Conservation (phyloP, 148 eudicot species). For the Talinum fruticosum region DNA sequence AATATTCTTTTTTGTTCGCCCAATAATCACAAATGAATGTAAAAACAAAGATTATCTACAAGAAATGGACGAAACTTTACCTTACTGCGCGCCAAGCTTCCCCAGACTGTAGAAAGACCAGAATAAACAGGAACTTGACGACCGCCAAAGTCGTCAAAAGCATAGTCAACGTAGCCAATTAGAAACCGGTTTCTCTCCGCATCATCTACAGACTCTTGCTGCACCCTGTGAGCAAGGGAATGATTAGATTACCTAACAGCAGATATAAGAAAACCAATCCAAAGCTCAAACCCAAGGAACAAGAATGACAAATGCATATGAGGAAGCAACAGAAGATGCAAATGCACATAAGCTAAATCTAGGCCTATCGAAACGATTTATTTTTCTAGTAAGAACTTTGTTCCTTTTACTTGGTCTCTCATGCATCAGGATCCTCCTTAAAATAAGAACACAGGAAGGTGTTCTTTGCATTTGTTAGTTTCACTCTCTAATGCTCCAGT, state of each 20-base stretch:
- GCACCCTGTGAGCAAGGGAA: constrained; percentile 55
- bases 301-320: no score
- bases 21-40: neutral
- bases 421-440: neutral
- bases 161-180: constrained; percentile 83
- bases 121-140: constrained; percentile 96
- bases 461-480: neutral
- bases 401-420: neutral
- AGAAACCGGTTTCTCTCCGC: constrained; percentile 82
- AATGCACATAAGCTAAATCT: neutral
- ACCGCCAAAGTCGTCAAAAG: constrained; percentile 98
- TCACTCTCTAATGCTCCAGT: neutral
- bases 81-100: constrained; percentile 99
- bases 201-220: constrained; percentile 98
- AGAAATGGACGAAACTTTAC: constrained; percentile 34
- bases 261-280: neutral
- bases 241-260: neutral
- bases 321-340: neutral
- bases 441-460: neutral
- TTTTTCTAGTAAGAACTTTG: neutral
- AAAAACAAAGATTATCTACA: neutral
- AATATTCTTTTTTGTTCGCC: neutral
- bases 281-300: neutral
- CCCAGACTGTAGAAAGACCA: constrained; percentile 98
- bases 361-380: neutral